Evolutionary conservation across 371 early-diverging fungal species (phyloP).

Genomic region (Phascolomyces articulosus): DNA sequence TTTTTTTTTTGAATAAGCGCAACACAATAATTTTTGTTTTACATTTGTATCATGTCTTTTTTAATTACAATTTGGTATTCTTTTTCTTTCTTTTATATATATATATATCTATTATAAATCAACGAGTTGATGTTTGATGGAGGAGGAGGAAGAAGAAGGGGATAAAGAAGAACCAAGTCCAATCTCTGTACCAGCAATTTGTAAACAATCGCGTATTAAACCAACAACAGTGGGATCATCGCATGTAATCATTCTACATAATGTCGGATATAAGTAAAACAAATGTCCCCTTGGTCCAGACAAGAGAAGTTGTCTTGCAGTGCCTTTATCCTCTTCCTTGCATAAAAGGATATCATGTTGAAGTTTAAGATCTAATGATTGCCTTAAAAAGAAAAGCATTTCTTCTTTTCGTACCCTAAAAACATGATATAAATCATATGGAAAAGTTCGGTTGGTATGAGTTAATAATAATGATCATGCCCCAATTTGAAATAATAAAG

Average conservation of each 20-base stretch:
- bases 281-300: conserved; percentile 70
- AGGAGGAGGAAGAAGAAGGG: background rate
- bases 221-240: conserved; percentile 60
- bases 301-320: conserved; percentile 52
- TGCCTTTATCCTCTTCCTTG: conserved; percentile 27
- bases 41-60: too few relatives aligned
- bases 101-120: too few relatives aligned
- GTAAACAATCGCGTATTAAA: conserved; percentile 59
- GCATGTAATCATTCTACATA: conserved; percentile 67
- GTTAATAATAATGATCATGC: too few relatives aligned
- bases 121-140: background rate
- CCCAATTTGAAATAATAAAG: too few relatives aligned
- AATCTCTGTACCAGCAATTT: conserved; percentile 55
- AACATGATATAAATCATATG: too few relatives aligned
- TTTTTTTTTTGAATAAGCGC: too few relatives aligned
- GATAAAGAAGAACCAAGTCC: conserved; percentile 26
- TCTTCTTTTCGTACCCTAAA: conserved; percentile 78
- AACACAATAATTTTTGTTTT: too few relatives aligned
- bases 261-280: conserved; percentile 71
- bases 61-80: too few relatives aligned
- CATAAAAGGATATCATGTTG: conserved; percentile 47
- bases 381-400: conserved; percentile 66
- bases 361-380: conserved; percentile 64
- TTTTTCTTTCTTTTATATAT: too few relatives aligned
- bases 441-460: too few relatives aligned